Conservation (phyloP, 495 filamentous ascomycete genomes). For the Lepidopterella palustris region DNA sequence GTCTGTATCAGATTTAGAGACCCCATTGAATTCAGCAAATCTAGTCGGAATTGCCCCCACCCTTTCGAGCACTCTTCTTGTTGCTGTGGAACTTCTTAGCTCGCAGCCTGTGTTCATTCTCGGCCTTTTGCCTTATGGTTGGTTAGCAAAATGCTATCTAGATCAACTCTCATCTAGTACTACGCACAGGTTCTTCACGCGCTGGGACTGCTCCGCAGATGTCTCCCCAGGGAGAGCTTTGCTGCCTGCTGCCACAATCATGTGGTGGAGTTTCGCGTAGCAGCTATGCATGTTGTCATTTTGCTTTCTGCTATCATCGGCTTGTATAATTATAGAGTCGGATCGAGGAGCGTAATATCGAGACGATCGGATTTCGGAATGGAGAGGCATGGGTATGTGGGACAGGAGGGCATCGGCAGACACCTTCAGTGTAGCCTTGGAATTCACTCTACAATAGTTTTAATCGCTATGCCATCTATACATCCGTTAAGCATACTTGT, state of each 20-base stretch:
- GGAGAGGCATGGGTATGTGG: conserved; percentile 62
- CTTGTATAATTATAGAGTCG: conserved; percentile 61
- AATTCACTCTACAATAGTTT: conserved; percentile 65
- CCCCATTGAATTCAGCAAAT: no score
- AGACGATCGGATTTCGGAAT: conserved; percentile 54
- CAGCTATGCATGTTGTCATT: conserved; percentile 58
- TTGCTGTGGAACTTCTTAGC: conserved; percentile 69
- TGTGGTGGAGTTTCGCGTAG: conserved; percentile 53
- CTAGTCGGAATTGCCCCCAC: conserved; percentile 31
- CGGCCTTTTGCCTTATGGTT: conserved; percentile 56
- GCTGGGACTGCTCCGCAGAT: conserved; percentile 50
- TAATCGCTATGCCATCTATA: conserved; percentile 1
- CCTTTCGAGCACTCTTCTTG: conserved; percentile 70
- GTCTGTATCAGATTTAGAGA: no score
- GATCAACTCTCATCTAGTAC: no score
- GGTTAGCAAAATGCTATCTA: conserved; percentile 4
- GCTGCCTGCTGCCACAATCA: conserved; percentile 50
- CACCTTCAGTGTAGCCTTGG: conserved; percentile 76
- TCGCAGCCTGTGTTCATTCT: conserved; percentile 62
- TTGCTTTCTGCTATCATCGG: conserved; percentile 60
- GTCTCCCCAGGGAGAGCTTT: conserved; percentile 59
- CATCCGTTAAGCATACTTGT: conserved; percentile 61
- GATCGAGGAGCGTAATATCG: conserved; percentile 62
- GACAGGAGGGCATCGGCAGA: conserved; percentile 51
- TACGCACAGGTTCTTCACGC: conserved; percentile 59